Conservation (phyloP, 768 basidiomycete genomes). For the Ramaria rubella region DNA sequence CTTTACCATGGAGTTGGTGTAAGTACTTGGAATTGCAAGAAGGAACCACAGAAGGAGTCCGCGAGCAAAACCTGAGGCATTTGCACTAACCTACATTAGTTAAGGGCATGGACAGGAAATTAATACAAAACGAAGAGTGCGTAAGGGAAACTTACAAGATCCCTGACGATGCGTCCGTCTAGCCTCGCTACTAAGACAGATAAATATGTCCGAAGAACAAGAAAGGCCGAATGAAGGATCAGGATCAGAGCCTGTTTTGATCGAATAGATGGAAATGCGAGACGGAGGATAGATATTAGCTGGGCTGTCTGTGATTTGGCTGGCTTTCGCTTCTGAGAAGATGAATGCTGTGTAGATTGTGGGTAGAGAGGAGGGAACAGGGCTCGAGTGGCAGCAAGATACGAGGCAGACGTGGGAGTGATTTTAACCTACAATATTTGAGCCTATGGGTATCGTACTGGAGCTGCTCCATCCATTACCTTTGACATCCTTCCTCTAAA, state of each 20-base stretch:
- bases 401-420: constrained; percentile 40
- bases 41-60: constrained; percentile 86
- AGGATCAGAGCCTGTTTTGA: constrained; percentile 72
- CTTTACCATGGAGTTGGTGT: constrained; percentile 88
- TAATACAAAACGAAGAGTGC: background rate
- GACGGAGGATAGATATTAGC: constrained; percentile 65
- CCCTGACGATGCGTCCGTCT: constrained; percentile 84
- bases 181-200: constrained; percentile 83
- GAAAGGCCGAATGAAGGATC: constrained; percentile 72
- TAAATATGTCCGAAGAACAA: constrained; percentile 79
- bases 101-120: background rate
- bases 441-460: background rate
- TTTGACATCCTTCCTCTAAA: constrained; percentile 57
- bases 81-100: constrained; percentile 56
- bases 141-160: constrained; percentile 47
- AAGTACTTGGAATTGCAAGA: constrained; percentile 87
- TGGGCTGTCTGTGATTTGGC: constrained; percentile 65
- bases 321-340: constrained; percentile 51
- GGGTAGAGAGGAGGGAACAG: constrained; percentile 56
- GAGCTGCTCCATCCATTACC: too few relatives aligned
- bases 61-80: constrained; percentile 73
- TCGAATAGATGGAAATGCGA: constrained; percentile 57
- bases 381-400: constrained; percentile 45
- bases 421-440: constrained; percentile 33
- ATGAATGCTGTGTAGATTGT: constrained; percentile 9